Percentiles rank a stretch among this genome's conserved stretches.
Evolutionary conservation across 2,329 filamentous ascomycete species (phyloP).

Genomic region (Westerdykella sp.): DNA sequence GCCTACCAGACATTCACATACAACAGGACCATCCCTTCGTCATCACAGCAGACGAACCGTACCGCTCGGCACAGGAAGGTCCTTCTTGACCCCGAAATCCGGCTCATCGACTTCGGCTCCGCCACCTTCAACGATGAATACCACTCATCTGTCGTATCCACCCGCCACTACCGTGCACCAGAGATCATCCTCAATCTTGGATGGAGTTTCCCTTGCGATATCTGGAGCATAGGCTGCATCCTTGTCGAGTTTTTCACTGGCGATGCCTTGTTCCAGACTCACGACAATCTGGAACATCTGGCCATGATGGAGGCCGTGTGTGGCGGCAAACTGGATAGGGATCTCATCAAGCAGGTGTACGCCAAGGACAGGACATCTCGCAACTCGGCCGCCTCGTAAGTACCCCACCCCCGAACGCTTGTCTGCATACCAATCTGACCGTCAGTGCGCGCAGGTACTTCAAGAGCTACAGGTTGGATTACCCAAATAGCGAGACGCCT

Average conservation of each 20-base stretch:
- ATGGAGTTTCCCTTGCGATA: slow-evolving; percentile 63
- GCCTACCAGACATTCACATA: slow-evolving; percentile 64
- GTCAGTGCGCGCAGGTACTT: slow-evolving; percentile 45
- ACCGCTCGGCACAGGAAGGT: slow-evolving; percentile 58
- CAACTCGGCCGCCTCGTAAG: slow-evolving; percentile 54
- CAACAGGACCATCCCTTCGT: slow-evolving; percentile 60
- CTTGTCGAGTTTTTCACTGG: slow-evolving; percentile 64
- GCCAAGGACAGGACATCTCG: slow-evolving; percentile 43
- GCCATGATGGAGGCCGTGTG: slow-evolving; percentile 65
- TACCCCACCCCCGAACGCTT: slow-evolving; percentile 5
- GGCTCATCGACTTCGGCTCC: slow-evolving; percentile 62
- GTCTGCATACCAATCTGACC: slow-evolving; percentile 23
- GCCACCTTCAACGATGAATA: slow-evolving; percentile 65
- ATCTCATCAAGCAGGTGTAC: slow-evolving; percentile 50
- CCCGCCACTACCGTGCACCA: slow-evolving; percentile 59
- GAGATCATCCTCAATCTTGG: slow-evolving; percentile 63
- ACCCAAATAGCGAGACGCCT: slow-evolving; percentile 57
- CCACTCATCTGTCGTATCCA: slow-evolving; percentile 62
- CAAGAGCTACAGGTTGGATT: slow-evolving; percentile 53
- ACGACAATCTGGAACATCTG: slow-evolving; percentile 62
- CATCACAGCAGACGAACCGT: slow-evolving; percentile 52
- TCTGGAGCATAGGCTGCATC: slow-evolving; percentile 65
- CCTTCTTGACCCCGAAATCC: slow-evolving; percentile 59
- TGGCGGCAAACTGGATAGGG: slow-evolving; percentile 50
- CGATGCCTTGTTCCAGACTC: slow-evolving; percentile 62